A percentile compares a stretch with the other conserved stretches of the same genome.
These are phyloP conservation scores for Drechslera avenae DNA, from an alignment of 2,329 filamentous ascomycete species.

Conservation along the genomic window DNA sequence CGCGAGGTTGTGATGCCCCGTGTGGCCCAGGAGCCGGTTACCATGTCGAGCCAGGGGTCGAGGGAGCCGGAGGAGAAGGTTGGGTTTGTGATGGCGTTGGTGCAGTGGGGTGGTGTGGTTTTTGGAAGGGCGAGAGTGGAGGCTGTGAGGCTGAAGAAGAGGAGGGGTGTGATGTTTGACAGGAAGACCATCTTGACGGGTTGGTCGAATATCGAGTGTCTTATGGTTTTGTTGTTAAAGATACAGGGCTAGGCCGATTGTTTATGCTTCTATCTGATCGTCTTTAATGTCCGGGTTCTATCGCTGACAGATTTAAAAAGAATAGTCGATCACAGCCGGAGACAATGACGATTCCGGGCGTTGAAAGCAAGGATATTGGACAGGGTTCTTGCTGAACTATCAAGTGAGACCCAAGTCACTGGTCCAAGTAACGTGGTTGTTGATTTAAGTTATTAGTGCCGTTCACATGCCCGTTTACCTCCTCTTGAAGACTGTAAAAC, in stretches of 20 bases:
- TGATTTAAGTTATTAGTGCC: no score
- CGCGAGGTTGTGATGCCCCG: conserved; percentile 9
- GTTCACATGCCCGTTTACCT: no score
- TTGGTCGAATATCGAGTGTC: neutral
- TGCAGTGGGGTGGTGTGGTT: neutral
- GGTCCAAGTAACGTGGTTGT: no score
- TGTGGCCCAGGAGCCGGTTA: conserved; percentile 21
- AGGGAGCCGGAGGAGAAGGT: conserved; percentile 21
- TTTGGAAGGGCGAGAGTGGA: neutral
- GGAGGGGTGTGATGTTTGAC: neutral
- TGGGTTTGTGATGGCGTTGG: conserved; percentile 24
- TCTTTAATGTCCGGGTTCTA: no score
- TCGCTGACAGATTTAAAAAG: no score
- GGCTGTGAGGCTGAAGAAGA: neutral
- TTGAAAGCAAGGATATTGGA: no score
- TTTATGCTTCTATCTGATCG: no score
- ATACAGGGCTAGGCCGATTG: neutral
- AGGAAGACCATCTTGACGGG: neutral
- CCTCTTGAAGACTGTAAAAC: no score
- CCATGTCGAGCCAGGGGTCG: conserved; percentile 23
- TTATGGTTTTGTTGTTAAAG: neutral
- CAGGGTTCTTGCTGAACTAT: no score
- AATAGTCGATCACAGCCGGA: no score
- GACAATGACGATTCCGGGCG: no score
- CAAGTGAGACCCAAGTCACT: no score